These are phyloP conservation scores for Saccharomyces eubayanus DNA, from an alignment of 805 yeast genomes.

Conservation along the genomic window DNA sequence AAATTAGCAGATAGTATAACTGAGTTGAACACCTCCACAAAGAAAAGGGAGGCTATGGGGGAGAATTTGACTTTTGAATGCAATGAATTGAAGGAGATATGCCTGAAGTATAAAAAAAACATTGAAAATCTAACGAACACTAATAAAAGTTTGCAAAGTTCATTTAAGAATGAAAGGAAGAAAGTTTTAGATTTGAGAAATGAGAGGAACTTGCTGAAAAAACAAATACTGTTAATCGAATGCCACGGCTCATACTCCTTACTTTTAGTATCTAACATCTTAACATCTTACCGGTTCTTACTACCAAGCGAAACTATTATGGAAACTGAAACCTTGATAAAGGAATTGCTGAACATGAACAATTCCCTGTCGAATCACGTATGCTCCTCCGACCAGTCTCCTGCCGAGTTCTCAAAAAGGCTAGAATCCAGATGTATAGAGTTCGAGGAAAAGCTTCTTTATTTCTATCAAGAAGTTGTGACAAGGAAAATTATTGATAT, in stretches of 20 bases:
- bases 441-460: not conserved
- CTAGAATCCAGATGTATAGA: not conserved
- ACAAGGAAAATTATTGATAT: not conserved
- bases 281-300: not conserved
- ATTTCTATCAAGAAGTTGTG: not conserved
- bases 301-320: not conserved
- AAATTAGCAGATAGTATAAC: constrained; percentile 1
- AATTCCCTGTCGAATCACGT: not conserved
- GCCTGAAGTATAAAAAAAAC: not conserved
- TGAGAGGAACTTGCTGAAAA: constrained; percentile 9
- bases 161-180: constrained; percentile 20
- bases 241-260: constrained; percentile 19
- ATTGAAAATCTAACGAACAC: not conserved
- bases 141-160: constrained; percentile 10
- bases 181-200: constrained; percentile 21
- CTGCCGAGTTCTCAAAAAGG: not conserved
- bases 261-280: constrained; percentile 8
- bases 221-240: constrained; percentile 14
- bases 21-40: not conserved
- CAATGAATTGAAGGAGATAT: constrained; percentile 1
- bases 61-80: not conserved
- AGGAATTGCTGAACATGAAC: not conserved
- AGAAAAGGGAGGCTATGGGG: not conserved
- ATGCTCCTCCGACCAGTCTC: not conserved
- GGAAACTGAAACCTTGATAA: not conserved